These are phyloP conservation scores for Ophiostoma quercus DNA, from an alignment of 2,329 filamentous ascomycete genomes.

Conservation along the genomic window DNA sequence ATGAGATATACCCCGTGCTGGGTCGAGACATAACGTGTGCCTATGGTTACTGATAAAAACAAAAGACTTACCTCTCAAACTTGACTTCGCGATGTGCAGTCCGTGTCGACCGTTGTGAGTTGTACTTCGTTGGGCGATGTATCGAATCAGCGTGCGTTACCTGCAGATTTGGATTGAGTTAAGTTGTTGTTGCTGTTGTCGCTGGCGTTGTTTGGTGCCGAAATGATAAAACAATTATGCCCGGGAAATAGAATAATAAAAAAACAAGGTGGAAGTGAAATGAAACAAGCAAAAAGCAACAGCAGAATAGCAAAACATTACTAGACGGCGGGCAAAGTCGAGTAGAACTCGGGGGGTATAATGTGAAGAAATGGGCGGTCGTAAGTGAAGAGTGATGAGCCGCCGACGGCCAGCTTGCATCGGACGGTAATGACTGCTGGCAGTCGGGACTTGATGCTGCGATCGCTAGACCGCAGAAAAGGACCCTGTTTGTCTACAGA, in stretches of 20 bases:
- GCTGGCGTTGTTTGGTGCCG: not conserved
- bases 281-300: not conserved
- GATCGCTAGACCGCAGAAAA: not conserved
- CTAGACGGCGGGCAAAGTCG: not conserved
- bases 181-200: not conserved
- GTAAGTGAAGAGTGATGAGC: not conserved
- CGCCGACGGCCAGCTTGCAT: not conserved
- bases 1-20: not conserved
- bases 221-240: not conserved
- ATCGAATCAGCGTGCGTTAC: not conserved
- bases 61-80: not conserved
- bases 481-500: not conserved
- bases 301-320: not conserved
- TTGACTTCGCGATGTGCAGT: not conserved
- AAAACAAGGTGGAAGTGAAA: not conserved
- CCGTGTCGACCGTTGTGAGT: not conserved
- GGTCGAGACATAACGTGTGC: not conserved
- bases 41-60: slow-evolving; percentile 4
- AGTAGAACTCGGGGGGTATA: slow-evolving; percentile 1
- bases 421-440: not conserved
- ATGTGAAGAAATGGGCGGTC: not conserved
- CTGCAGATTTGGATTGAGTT: not conserved
- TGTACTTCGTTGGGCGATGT: not conserved
- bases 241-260: not conserved
- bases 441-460: not conserved